Percentiles rank a stretch among this genome's conserved stretches.
phyloP scores from a whole-genome alignment of 176 grass and related monocot genomes.

The Secale cereale region DNA sequence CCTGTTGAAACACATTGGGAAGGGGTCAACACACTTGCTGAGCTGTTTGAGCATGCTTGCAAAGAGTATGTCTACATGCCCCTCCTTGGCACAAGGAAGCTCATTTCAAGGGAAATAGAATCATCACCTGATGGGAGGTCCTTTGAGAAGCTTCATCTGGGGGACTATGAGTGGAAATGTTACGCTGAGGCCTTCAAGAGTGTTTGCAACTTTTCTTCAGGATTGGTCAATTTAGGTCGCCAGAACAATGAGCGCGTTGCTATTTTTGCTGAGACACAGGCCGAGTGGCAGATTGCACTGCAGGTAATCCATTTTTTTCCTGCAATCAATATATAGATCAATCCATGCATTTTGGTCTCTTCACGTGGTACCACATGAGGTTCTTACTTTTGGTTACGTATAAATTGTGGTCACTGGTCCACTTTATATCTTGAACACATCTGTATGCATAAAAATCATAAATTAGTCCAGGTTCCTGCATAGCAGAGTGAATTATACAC shows the following conservation, averaged over 20 bases:
- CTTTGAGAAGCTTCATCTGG: slow-evolving; percentile 93
- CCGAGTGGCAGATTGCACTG: slow-evolving; percentile 92
- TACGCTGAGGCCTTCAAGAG: slow-evolving; percentile 75
- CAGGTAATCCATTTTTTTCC: slow-evolving; percentile 50
- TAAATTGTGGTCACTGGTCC: neutral
- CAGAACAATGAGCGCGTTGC: slow-evolving; percentile 61
- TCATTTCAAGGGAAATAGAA: slow-evolving; percentile 73
- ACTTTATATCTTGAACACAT: neutral
- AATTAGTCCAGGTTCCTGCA: neutral
- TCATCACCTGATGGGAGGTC: slow-evolving; percentile 52
- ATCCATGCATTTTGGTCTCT: neutral
- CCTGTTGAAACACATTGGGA: slow-evolving; percentile 83
- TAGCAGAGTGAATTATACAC: neutral
- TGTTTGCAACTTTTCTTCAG: slow-evolving; percentile 80
- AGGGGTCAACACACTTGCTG: slow-evolving; percentile 67
- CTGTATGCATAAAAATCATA: neutral
- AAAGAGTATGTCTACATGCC: slow-evolving; percentile 64
- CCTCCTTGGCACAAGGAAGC: slow-evolving; percentile 76
- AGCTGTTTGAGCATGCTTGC: slow-evolving; percentile 85
- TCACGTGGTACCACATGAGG: neutral
- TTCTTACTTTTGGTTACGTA: neutral
- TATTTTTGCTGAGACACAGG: slow-evolving; percentile 86
- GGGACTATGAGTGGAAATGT: slow-evolving; percentile 86
- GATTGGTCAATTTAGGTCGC: slow-evolving; percentile 70
- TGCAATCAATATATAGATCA: neutral